Evolutionary conservation across 75 land plant species (phyloP), one percentile per base, ranked within the genome.

Genomic region (Larix kaempferi): DNA sequence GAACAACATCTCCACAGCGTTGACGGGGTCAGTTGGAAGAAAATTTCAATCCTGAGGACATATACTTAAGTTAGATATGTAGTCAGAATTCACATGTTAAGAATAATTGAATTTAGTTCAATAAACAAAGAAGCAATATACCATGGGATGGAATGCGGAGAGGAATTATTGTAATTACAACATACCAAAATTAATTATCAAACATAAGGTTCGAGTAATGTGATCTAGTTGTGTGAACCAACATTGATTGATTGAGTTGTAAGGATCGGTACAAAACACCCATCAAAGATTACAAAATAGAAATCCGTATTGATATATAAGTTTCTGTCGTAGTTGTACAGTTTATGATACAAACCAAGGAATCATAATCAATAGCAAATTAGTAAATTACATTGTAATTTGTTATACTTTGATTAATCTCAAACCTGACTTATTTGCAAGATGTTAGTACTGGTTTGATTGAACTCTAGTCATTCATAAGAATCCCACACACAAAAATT

Each of bases 201-300:
- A 26, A 62, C 29, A 14, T 65, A 65, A 65, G 41, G 6, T 11
- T 12, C 7, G 6, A 33, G 16, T 35, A 64, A 64, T 64, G 37
- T 64, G 16, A 29, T 29, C 37, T 14, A 6, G 0, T 22, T 61
- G 11, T 22, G 25, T 61, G 33, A 29, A 29, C 33, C 33, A 29
- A 29, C 1, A 29, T 29, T 29, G 33, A 29, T 29, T 29, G 33
- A 29, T 61, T 61, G 64, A 65, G 39, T 39, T 65, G 69, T 17
- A 65, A 65, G 29, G 41, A 35, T 37, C 33, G 1, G 33, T 29
- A 29, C 6, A 65, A 33, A 65, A 65, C 37, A 65, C 4, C 41
- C 69, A 65, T 65, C 17, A 65, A 19, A 65, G 14, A 29, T 65
- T 16, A 35, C 37, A 65, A 65, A 65, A 65, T 39, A 65, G 69